A percentile compares a stretch with the other conserved stretches of the same genome.
phyloP scores from a whole-genome alignment of 2,329 filamentous ascomycete genomes.

The Graphiopsis chlorocephala region DNA sequence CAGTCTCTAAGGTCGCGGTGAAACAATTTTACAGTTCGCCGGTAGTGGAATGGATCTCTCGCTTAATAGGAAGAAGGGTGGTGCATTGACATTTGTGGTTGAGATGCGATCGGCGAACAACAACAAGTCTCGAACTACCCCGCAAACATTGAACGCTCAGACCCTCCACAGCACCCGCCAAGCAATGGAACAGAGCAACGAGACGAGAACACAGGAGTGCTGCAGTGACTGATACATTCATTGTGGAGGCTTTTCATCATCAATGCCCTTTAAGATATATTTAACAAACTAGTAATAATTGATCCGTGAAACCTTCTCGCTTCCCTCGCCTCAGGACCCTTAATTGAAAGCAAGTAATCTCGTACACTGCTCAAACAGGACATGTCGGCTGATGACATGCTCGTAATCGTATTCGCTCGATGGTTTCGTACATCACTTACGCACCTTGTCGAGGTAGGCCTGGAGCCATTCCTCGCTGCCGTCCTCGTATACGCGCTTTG shows the following conservation, averaged over 20 bases:
- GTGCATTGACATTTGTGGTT: conserved; percentile 8
- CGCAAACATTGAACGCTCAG: not conserved
- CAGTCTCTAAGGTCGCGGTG: not conserved
- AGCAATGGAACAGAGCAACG: not conserved
- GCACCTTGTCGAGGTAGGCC: conserved; percentile 25
- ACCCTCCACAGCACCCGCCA: not conserved
- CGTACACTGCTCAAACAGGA: not conserved
- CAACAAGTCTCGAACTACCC: not conserved
- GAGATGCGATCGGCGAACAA: not conserved
- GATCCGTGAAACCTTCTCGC: not conserved
- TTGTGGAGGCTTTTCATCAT: not conserved
- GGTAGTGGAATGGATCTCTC: not conserved
- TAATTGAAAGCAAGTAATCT: not conserved
- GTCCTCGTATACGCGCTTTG: conserved; percentile 30
- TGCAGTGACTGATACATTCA: not conserved
- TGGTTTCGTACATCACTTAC: conserved; percentile 9
- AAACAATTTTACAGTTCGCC: conserved; percentile 6
- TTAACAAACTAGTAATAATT: not conserved
- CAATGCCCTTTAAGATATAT: not conserved
- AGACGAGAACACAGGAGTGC: not conserved
- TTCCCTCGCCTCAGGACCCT: not conserved
- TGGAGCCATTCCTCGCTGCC: conserved; percentile 30
- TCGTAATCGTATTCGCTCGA: not conserved
- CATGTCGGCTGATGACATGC: conserved; percentile 4
- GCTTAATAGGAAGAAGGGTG: not conserved